phyloP scores from a whole-genome alignment of 495 filamentous ascomycete species.

The Sporormia fimetaria region DNA sequence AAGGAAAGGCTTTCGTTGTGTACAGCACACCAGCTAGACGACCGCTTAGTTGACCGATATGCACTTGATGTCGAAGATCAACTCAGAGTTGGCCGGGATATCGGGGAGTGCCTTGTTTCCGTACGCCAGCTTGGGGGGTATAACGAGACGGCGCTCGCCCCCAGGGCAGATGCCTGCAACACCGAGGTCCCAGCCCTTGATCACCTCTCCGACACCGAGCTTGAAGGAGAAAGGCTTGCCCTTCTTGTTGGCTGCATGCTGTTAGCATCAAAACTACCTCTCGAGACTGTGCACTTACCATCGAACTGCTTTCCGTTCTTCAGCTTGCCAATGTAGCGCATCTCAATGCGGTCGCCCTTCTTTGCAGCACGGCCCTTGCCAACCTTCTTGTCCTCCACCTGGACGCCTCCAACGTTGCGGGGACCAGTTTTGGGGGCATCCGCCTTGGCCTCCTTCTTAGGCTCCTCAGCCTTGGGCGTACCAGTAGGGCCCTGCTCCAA shows the following conservation, averaged over 20 bases:
- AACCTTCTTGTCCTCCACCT: constrained; percentile 86
- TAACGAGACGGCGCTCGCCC: constrained; percentile 81
- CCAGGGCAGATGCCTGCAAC: constrained; percentile 82
- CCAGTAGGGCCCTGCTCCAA: constrained; percentile 87
- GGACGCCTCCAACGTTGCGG: constrained; percentile 76
- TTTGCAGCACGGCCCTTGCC: constrained; percentile 73
- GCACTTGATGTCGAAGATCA: constrained; percentile 89
- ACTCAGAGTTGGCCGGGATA: constrained; percentile 79
- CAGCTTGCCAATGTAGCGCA: constrained; percentile 95
- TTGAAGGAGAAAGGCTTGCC: constrained; percentile 94
- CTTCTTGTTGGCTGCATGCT: constrained; percentile 74
- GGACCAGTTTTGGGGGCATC: constrained; percentile 37
- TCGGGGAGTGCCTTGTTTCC: constrained; percentile 65
- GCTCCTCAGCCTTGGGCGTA: constrained; percentile 38
- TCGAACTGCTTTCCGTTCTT: constrained; percentile 89
- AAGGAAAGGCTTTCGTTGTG: constrained; percentile 10
- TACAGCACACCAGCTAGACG: neutral
- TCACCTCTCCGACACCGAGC: constrained; percentile 85
- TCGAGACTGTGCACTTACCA: constrained; percentile 43
- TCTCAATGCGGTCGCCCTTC: constrained; percentile 71
- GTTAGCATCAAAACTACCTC: constrained; percentile 28
- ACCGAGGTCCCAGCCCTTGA: constrained; percentile 97
- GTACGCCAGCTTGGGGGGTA: constrained; percentile 77
- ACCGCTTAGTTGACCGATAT: constrained; percentile 48
- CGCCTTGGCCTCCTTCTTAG: constrained; percentile 42